These are phyloP conservation scores for Eutrema salsugineum DNA, from an alignment of 441 rosid species.

Conservation along the genomic window DNA sequence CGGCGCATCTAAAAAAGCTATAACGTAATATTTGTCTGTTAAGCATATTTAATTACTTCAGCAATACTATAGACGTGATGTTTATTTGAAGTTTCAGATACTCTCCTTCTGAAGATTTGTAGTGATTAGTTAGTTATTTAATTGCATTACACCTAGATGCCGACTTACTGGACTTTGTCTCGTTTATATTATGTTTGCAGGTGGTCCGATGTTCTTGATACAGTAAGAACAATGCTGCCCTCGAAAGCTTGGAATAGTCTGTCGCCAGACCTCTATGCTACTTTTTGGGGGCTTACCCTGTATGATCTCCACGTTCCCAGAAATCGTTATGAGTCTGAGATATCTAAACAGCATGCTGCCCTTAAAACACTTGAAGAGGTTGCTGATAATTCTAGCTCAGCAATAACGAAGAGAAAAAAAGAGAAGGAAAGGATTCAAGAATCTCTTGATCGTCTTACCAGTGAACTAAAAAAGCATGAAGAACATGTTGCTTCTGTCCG, in stretches of 20 bases:
- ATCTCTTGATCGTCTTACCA: constrained; percentile 86
- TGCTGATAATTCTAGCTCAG: constrained; percentile 96
- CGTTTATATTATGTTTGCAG: constrained; percentile 43
- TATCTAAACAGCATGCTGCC: constrained; percentile 92
- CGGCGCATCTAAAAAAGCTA: constrained; percentile 56
- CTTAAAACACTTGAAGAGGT: constrained; percentile 97
- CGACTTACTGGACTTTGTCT: constrained; percentile 3
- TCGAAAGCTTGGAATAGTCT: constrained; percentile 99
- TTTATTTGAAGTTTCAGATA: constrained; percentile 3
- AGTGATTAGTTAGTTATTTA: background rate
- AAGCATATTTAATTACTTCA: background rate
- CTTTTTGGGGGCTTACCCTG: constrained; percentile 99
- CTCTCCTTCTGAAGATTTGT: constrained; percentile 8
- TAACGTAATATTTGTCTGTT: constrained; percentile 45
- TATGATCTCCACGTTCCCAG: constrained; percentile 99
- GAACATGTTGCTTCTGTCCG: constrained; percentile 94
- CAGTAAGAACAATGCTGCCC: constrained; percentile 92
- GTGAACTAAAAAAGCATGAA: constrained; percentile 92
- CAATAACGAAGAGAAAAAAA: constrained; percentile 94
- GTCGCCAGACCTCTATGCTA: constrained; percentile 97
- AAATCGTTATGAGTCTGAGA: constrained; percentile 92
- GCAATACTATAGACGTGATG: constrained; percentile 1
- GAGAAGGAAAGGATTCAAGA: constrained; percentile 99
- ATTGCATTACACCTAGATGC: background rate
- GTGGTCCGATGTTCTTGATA: constrained; percentile 95